phyloP scores from a whole-genome alignment of 2,329 filamentous ascomycete genomes.

The Sporothrix brasiliensis region DNA sequence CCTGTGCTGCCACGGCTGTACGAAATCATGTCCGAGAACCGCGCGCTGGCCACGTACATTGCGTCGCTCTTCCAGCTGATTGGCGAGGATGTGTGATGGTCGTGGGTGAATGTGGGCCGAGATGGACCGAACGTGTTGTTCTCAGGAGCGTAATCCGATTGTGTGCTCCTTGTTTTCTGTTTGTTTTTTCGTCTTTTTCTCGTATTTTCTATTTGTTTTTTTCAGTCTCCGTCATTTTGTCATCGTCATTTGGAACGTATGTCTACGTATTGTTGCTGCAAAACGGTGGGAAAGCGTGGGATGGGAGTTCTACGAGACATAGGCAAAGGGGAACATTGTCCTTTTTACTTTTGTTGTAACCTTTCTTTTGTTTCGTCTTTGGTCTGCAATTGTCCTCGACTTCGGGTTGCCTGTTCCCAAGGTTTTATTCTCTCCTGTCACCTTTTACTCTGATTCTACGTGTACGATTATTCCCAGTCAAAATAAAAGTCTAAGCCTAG shows the following conservation, averaged over 20 bases:
- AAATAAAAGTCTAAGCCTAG: background rate
- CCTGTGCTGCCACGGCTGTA: conserved; percentile 66
- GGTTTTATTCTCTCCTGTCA: background rate
- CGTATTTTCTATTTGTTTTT: conserved; percentile 18
- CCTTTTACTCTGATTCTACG: background rate
- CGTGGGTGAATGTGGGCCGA: background rate
- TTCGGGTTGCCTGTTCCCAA: background rate
- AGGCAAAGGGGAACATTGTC: conserved; percentile 7
- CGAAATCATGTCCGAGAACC: conserved; percentile 71
- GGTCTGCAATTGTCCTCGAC: background rate
- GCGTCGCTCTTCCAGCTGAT: conserved; percentile 43
- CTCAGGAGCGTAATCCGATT: background rate
- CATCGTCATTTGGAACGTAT: conserved; percentile 1
- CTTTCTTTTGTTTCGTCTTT: background rate
- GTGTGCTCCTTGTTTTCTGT: background rate
- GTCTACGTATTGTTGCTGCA: conserved; percentile 8
- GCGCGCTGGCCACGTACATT: conserved; percentile 52
- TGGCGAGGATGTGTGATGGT: conserved; percentile 35
- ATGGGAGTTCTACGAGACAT: conserved; percentile 16
- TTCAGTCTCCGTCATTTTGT: background rate
- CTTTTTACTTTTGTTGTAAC: background rate
- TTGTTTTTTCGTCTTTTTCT: background rate
- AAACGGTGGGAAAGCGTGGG: background rate
- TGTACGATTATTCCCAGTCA: conserved; percentile 21
- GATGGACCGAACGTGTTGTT: background rate